Evolutionary conservation across 352 stramenopile genomes (phyloP), one percentile per base, ranked within the genome.

Genomic region (Globisporangium canariense): DNA sequence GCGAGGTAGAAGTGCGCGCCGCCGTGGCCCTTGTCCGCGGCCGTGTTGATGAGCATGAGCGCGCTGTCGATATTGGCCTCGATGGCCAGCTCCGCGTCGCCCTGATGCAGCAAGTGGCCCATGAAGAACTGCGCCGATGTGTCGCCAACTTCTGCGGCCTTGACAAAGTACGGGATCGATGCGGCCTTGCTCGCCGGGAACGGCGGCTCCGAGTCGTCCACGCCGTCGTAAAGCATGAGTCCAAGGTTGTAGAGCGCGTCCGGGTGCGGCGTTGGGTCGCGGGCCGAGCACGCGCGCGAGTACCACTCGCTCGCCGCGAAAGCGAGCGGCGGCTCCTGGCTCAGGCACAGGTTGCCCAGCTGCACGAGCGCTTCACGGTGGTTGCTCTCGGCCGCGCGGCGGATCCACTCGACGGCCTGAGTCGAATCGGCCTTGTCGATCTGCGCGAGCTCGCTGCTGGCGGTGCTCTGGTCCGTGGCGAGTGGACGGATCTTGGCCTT

Each of bases 191-290:
- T 86, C 4, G 71, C 70, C 18, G 65, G 58, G 49, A 93, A 84
- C 7, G 85, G 80, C 11, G 84, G 87, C 45, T 91, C 75, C 0
- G 83, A 78, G 63, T 90, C 73, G n/a, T 90, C 74, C 3, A 91
- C 77, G 20, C 83, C 84, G 32, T 93, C 78, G 47, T 81, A 91
- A 16, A 91, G 70, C 65, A 96, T 81, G 66, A 91, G 75, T 0
- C 83, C 87, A 36, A 96, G 79, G 69, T 94, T 94, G 69, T 93
- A 94, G 14, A 94, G 69, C 41, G 87, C 87, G 63, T 96, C 87
- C 1, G 85, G 77, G 67, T 94, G 83, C 50, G 86, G 83, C 16
- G 78, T 77, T 30, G 71, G 74, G 47, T 82, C 62, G 60, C 77
- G 76, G 9, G 74, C 70, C 3, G 67, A 68, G 18, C 75, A 79